Percentiles rank a stretch among this genome's conserved stretches.
phyloP scores from a whole-genome alignment of 2,329 filamentous ascomycete species.

The Pseudogymnoascus sp. region DNA sequence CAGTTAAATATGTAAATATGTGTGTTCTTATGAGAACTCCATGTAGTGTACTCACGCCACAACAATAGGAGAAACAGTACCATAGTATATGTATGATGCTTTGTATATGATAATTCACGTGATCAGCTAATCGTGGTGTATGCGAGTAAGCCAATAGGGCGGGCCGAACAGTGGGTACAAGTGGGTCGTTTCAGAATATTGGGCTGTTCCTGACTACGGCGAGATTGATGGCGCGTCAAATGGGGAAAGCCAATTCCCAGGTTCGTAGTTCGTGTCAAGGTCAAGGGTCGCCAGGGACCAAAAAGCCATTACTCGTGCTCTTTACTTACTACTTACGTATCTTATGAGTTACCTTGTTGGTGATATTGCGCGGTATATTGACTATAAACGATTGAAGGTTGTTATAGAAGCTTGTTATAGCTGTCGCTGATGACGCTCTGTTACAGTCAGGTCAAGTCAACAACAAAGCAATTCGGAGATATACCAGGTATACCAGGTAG shows the following conservation, averaged over 20 bases:
- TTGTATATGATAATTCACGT: background rate
- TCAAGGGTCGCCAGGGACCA: background rate
- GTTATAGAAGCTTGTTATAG: background rate
- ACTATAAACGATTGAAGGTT: background rate
- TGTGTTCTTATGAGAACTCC: background rate
- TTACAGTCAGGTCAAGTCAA: background rate
- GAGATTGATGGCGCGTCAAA: background rate
- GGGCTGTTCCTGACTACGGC: conserved; percentile 1
- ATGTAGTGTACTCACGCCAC: background rate
- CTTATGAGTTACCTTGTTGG: no score
- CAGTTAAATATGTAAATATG: background rate
- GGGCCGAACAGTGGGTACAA: background rate
- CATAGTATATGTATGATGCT: no score
- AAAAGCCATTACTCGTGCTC: background rate
- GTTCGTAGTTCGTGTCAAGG: background rate
- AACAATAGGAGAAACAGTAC: background rate
- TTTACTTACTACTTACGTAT: no score
- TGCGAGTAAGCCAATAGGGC: background rate
- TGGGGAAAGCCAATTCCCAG: background rate
- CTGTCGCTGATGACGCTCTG: background rate
- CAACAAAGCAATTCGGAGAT: background rate
- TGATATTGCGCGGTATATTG: background rate
- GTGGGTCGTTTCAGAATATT: background rate
- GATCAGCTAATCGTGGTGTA: background rate
- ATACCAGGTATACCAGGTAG: no score